Conservation (phyloP, 2,329 filamentous ascomycete genomes). For the Alternaria novae-zelandiae region DNA sequence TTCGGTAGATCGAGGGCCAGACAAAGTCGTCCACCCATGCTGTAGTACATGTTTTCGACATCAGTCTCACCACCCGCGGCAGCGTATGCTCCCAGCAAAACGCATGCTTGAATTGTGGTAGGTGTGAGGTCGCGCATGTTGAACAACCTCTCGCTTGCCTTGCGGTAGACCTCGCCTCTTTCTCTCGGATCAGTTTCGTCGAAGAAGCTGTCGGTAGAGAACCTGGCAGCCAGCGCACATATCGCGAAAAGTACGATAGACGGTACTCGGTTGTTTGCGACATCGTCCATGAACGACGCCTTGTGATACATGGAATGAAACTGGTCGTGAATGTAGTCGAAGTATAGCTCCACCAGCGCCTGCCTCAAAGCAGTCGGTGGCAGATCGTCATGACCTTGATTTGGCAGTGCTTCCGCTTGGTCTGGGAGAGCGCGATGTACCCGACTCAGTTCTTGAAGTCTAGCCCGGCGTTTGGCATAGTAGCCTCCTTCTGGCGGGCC, state of each 20-base stretch:
- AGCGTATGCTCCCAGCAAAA: slow-evolving; percentile 31
- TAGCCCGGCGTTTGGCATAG: slow-evolving; percentile 29
- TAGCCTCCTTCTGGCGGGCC: slow-evolving; percentile 32
- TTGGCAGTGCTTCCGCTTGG: slow-evolving; percentile 8
- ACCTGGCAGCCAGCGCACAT: slow-evolving; percentile 28
- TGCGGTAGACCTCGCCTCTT: slow-evolving; percentile 24
- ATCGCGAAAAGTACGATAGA: slow-evolving; percentile 27
- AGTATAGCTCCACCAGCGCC: slow-evolving; percentile 27
- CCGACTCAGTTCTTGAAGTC: slow-evolving; percentile 13
- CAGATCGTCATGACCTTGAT: slow-evolving; percentile 12
- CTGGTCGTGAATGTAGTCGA: slow-evolving; percentile 35
- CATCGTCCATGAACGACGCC: slow-evolving; percentile 26
- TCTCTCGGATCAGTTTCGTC: slow-evolving; percentile 19
- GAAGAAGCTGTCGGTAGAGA: slow-evolving; percentile 23
- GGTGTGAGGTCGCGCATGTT: slow-evolving; percentile 24
- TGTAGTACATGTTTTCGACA: slow-evolving; percentile 33
- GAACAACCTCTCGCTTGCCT: slow-evolving; percentile 24
- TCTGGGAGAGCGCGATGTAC: slow-evolving; percentile 2
- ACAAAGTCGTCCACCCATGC: slow-evolving; percentile 29
- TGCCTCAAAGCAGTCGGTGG: slow-evolving; percentile 22
- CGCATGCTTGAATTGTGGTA: slow-evolving; percentile 25
- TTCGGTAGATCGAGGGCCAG: slow-evolving; percentile 28
- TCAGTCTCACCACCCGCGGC: slow-evolving; percentile 31
- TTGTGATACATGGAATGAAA: slow-evolving; percentile 34
- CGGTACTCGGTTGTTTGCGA: slow-evolving; percentile 20